A percentile compares a stretch with the other conserved stretches of the same genome.
phyloP scores from a whole-genome alignment of 305 asterid species.

The Rubia peregrina region DNA sequence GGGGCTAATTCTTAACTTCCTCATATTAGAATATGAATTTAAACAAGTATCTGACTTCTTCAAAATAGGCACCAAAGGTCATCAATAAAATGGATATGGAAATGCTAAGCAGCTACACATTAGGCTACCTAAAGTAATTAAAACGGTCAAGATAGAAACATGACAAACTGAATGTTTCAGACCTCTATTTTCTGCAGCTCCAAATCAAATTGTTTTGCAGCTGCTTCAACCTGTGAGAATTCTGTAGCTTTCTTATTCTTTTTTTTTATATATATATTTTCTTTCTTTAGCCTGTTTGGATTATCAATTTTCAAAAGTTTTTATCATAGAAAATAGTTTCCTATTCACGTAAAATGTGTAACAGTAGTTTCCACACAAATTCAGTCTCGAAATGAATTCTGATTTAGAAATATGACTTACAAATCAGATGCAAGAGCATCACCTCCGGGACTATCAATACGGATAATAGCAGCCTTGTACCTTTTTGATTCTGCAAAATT shows the following conservation, averaged over 20 bases:
- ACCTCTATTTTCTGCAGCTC: neutral
- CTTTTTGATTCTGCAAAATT: constrained; percentile 64
- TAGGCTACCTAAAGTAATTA: neutral
- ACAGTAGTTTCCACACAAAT: neutral
- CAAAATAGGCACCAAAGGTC: neutral
- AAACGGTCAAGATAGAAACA: neutral
- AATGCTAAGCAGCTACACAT: neutral
- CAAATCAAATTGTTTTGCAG: neutral
- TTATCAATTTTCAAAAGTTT: neutral
- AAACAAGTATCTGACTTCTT: neutral
- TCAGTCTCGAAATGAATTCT: neutral
- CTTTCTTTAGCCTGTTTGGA: neutral
- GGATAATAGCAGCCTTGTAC: constrained; percentile 79
- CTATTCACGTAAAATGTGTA: neutral
- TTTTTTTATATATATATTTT: neutral
- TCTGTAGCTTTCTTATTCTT: neutral
- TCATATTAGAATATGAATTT: no score
- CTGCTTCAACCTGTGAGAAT: neutral
- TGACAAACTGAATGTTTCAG: neutral
- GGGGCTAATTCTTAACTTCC: no score
- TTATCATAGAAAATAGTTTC: neutral
- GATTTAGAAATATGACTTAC: constrained; percentile 40
- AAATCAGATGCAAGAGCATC: constrained; percentile 98
- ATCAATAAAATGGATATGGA: neutral
- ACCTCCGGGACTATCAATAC: constrained; percentile 97